Evolutionary conservation across 768 basidiomycete genomes (phyloP).

Genomic region (Chlorophyllum brunneum): DNA sequence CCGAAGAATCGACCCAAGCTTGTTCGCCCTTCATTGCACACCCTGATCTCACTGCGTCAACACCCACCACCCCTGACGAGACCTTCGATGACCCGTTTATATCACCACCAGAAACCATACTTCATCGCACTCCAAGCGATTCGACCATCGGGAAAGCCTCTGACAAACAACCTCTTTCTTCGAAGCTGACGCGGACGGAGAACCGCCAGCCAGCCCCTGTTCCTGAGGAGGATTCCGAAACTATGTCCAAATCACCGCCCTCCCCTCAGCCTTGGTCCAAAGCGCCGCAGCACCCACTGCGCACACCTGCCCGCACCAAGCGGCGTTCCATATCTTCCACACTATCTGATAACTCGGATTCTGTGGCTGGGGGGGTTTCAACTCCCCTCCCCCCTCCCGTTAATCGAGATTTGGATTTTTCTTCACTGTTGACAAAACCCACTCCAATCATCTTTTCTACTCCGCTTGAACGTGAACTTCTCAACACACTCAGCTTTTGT

Average conservation of each 20-base stretch:
- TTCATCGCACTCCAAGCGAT: constrained; percentile 54
- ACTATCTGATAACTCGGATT: constrained; percentile 59
- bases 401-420: constrained; percentile 54
- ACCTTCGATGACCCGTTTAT: constrained; percentile 39
- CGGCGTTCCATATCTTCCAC: constrained; percentile 92
- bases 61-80: constrained; percentile 59
- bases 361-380: constrained; percentile 42
- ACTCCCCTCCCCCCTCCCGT: constrained; percentile 32
- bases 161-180: constrained; percentile 34
- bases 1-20: constrained; percentile 52
- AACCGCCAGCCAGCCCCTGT: constrained; percentile 44
- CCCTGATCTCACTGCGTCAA: constrained; percentile 38
- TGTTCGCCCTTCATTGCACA: constrained; percentile 38
- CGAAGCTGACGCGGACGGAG: constrained; percentile 24
- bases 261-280: constrained; percentile 27
- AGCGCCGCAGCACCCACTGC: constrained; percentile 62
- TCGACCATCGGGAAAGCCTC: constrained; percentile 52
- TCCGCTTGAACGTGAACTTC: constrained; percentile 70
- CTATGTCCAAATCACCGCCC: constrained; percentile 18
- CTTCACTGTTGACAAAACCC: constrained; percentile 56
- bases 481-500: constrained; percentile 68
- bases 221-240: constrained; percentile 45
- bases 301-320: constrained; percentile 94
- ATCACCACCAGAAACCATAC: constrained; percentile 23
- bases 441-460: constrained; percentile 88